Percentiles rank a stretch among this genome's conserved stretches.
These are phyloP conservation scores for Tylopilus sp. DNA, from an alignment of 1,284 basidiomycete species.

Conservation along the genomic window DNA sequence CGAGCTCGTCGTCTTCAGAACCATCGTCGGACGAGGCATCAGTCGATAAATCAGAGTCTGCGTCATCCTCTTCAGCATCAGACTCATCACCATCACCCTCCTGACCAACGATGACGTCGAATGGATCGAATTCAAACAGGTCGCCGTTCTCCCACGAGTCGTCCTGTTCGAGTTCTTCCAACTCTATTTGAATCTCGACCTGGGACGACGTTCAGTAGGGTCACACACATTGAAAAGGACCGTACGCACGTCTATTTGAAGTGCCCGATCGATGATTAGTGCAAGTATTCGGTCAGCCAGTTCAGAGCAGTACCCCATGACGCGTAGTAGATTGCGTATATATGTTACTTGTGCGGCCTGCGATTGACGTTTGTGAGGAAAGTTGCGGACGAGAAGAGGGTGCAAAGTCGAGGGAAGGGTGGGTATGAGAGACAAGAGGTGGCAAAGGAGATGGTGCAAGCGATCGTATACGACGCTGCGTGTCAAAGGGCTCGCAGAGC, in stretches of 20 bases:
- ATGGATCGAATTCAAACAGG: constrained; percentile 77
- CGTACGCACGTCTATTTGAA: constrained; percentile 87
- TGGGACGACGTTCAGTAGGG: constrained; percentile 33
- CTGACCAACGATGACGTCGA: constrained; percentile 77
- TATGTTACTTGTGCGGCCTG: constrained; percentile 85
- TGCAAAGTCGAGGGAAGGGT: constrained; percentile 85
- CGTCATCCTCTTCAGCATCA: constrained; percentile 54
- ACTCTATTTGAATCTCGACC: constrained; percentile 96
- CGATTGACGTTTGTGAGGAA: constrained; percentile 92
- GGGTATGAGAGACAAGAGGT: constrained; percentile 86
- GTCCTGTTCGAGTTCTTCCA: constrained; percentile 87
- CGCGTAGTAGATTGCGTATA: constrained; percentile 83
- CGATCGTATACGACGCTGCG: constrained; percentile 85
- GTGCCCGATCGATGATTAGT: constrained; percentile 85
- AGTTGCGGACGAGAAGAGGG: constrained; percentile 79
- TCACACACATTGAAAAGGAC: neutral
- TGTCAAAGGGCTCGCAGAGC: constrained; percentile 70
- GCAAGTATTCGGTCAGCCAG: constrained; percentile 83
- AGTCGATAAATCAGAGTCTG: constrained; percentile 49
- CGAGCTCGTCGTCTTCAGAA: constrained; percentile 49
- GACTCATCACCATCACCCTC: constrained; percentile 58
- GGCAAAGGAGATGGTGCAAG: constrained; percentile 80
- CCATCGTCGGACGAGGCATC: constrained; percentile 71
- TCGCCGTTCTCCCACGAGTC: constrained; percentile 58
- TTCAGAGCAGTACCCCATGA: constrained; percentile 90